Evolutionary conservation across 2,329 filamentous ascomycete genomes (phyloP), one percentile per base, ranked within the genome.

Genomic region (Reticulascus tulasneorum): DNA sequence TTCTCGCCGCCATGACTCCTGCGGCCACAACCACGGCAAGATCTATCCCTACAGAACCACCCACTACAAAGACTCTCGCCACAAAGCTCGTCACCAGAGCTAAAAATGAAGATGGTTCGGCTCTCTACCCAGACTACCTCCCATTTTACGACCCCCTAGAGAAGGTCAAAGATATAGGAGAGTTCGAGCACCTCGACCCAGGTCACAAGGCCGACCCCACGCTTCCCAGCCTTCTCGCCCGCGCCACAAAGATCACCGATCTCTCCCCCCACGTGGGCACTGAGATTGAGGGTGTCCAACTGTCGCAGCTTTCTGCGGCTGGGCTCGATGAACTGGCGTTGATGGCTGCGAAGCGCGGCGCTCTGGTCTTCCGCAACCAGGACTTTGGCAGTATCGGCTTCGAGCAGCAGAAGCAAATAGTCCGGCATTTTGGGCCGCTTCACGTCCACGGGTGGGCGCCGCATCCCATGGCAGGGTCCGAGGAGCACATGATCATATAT

Each of bases 181-280:
- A 16, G 17, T 29, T 29, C 27, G 27, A 29, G 15, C 27, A 29
- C 23, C 28, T 34, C 6, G 32, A 34, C 32, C 23, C 32, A n/a
- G 32, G 32, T 4, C 32, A 34, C n/a, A 20, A 23, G 13, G 32
- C 32, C 6, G 32, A 34, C 15, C 32, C 32, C 8, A 26, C 11
- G 15, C 21, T 34, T n/a, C 32, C 32, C 3, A 29, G 17, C 26
- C 15, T 29, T 11, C 26, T 29, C 26, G 40, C 45, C 12, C 15
- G 17, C 6, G 33, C 17, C 17, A 17, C 33, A 4, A 26, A 31
- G 3, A 34, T 44, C 5, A 40, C 27, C 3, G 49, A 52, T 20
- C 51, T 59, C 6, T 56, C 55, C 4, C 55, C 55, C 1, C 40
- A 50, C 4, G 52, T 59, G 25, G 55, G 55, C 0, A 45, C 46